These are phyloP conservation scores for Cladochytrium replicatum DNA, from an alignment of 192 early-diverging fungal species.

Conservation along the genomic window DNA sequence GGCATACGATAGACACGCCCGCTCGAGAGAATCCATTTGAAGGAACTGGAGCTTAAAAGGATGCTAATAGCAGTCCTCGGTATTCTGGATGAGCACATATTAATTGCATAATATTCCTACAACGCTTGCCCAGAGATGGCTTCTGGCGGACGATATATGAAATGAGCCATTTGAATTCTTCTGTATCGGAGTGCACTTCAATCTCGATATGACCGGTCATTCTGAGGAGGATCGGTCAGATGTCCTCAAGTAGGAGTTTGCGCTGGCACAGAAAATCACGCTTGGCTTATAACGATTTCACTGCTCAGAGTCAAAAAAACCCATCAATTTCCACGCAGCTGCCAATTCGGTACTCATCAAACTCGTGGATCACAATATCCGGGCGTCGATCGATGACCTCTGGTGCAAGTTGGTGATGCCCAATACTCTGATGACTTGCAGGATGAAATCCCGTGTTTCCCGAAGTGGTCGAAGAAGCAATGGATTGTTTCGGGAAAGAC, in stretches of 20 bases:
- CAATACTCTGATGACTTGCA: no score
- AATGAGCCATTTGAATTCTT: slow-evolving; percentile 50
- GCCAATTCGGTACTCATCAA: slow-evolving; percentile 40
- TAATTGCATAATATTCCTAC: slow-evolving; percentile 7
- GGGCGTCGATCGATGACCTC: no score
- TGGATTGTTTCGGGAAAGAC: no score
- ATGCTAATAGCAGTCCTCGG: slow-evolving; percentile 36
- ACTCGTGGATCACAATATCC: slow-evolving; percentile 44
- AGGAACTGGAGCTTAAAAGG: slow-evolving; percentile 41
- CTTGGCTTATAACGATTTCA: slow-evolving; percentile 14
- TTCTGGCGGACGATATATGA: slow-evolving; percentile 25
- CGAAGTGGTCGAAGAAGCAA: no score
- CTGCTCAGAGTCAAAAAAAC: not conserved
- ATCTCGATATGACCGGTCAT: slow-evolving; percentile 33
- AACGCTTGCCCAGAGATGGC: slow-evolving; percentile 21
- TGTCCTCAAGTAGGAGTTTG: slow-evolving; percentile 28
- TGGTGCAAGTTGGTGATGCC: no score
- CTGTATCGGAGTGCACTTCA: slow-evolving; percentile 46
- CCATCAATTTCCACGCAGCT: slow-evolving; percentile 2
- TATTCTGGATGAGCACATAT: slow-evolving; percentile 1
- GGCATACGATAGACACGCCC: slow-evolving; percentile 31
- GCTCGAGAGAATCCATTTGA: slow-evolving; percentile 36
- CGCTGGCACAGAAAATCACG: slow-evolving; percentile 41
- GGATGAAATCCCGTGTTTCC: no score
- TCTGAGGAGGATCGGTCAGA: slow-evolving; percentile 17